phyloP scores from a whole-genome alignment of 768 basidiomycete genomes.

The Mycena alexandri region DNA sequence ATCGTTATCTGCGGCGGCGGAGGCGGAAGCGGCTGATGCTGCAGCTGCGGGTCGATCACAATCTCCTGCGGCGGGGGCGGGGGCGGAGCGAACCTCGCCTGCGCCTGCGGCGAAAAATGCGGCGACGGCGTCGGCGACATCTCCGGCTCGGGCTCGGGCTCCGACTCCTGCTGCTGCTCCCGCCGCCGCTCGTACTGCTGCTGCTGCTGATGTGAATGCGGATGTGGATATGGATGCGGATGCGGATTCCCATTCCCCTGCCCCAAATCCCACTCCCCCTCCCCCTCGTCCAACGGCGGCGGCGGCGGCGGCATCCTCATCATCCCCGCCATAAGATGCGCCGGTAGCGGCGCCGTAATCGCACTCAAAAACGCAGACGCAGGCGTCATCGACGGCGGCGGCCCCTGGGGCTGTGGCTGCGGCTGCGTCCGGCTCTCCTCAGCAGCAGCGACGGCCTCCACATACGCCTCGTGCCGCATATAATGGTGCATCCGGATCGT shows the following conservation, averaged over 20 bases:
- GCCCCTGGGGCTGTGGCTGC: not conserved
- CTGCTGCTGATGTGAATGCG: not conserved
- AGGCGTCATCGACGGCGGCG: not conserved
- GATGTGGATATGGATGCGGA: not conserved
- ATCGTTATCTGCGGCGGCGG: not conserved
- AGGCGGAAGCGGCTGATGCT: not conserved
- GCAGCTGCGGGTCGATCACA: not conserved
- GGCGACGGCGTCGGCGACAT: slow-evolving; percentile 12
- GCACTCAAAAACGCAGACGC: slow-evolving; percentile 19
- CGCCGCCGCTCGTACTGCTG: too few relatives aligned
- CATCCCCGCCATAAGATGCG: slow-evolving; percentile 3
- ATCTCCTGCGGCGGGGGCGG: not conserved
- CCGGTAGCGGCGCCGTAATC: slow-evolving; percentile 23
- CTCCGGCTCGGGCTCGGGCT: not conserved
- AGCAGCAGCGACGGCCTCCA: slow-evolving; percentile 33
- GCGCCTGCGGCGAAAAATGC: slow-evolving; percentile 1
- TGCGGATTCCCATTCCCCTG: too few relatives aligned
- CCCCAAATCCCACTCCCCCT: slow-evolving; percentile 23
- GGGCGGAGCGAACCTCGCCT: not conserved
- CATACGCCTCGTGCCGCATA: slow-evolving; percentile 40
- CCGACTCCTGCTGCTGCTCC: not conserved
- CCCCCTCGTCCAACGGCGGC: slow-evolving; percentile 22
- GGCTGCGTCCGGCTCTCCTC: not conserved
- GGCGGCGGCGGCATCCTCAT: slow-evolving; percentile 16
- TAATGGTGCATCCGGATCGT: slow-evolving; percentile 61